Conservation (phyloP, 1,284 basidiomycete genomes). For the Kwoniella shivajii region DNA sequence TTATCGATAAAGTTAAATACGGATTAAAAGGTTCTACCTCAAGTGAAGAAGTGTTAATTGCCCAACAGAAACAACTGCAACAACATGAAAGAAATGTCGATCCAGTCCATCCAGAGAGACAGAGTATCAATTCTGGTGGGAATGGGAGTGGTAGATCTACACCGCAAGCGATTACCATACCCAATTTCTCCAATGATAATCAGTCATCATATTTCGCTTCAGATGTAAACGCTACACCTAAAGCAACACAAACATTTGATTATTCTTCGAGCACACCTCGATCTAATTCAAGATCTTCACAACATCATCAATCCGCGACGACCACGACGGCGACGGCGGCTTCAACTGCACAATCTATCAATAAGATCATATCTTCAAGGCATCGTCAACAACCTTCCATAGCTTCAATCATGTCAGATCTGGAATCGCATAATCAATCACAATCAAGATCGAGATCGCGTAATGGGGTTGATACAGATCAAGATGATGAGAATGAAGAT, state of each 20-base stretch:
- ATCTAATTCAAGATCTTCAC: not conserved
- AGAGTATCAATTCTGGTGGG: conserved; percentile 7
- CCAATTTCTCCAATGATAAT: no score
- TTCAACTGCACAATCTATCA: conserved; percentile 35
- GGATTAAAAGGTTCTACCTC: conserved; percentile 58
- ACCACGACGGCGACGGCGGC: no score
- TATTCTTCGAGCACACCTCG: conserved; percentile 16
- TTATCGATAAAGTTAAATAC: conserved; percentile 64
- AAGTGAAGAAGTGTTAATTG: conserved; percentile 6
- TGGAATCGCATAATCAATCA: not conserved
- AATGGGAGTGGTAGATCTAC: conserved; percentile 26
- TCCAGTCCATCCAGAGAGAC: not conserved
- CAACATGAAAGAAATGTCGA: not conserved
- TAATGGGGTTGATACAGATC: not conserved
- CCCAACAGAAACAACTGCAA: conserved; percentile 1
- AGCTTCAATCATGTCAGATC: conserved; percentile 47
- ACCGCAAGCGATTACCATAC: conserved; percentile 19
- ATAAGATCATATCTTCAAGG: conserved; percentile 35
- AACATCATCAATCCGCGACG: no score
- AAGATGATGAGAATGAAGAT: conserved; percentile 10
- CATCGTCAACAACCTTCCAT: conserved; percentile 53
- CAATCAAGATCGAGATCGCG: not conserved
- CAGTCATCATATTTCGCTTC: not conserved
- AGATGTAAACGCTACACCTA: conserved; percentile 24
- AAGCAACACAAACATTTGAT: conserved; percentile 6